Evolutionary conservation across 805 yeast genomes (phyloP).

Genomic region (Metschnikowia arizonensis): DNA sequence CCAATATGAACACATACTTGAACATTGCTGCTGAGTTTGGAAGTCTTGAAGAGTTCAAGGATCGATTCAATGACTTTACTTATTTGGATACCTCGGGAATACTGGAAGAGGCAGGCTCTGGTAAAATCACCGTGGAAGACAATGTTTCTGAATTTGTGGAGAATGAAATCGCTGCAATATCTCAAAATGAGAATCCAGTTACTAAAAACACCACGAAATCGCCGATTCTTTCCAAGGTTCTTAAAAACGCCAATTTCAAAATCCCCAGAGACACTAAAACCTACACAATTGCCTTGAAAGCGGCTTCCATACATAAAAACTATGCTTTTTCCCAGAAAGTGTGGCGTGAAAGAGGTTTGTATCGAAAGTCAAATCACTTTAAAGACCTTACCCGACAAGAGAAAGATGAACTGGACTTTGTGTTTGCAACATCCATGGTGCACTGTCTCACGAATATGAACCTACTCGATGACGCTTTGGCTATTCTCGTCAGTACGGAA

Average conservation of each 20-base stretch:
- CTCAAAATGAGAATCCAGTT: background rate
- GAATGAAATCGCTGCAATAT: background rate
- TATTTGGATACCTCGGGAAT: conserved; percentile 25
- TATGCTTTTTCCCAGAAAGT: conserved; percentile 56
- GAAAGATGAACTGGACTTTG: conserved; percentile 51
- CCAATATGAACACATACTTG: conserved; percentile 49
- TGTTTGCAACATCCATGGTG: conserved; percentile 72
- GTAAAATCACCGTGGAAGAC: conserved; percentile 1
- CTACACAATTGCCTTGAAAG: conserved; percentile 61
- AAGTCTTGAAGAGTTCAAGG: conserved; percentile 29
- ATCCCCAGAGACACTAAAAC: conserved; percentile 37
- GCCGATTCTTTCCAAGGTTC: conserved; percentile 19
- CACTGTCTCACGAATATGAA: conserved; percentile 52
- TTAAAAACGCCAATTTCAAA: background rate
- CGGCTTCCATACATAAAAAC: conserved; percentile 56
- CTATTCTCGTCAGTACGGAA: conserved; percentile 61
- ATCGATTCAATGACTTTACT: conserved; percentile 29
- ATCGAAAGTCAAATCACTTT: conserved; percentile 54
- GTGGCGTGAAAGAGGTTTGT: conserved; percentile 79
- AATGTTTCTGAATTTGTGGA: conserved; percentile 1
- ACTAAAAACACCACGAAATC: conserved; percentile 16
- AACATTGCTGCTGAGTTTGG: conserved; percentile 42
- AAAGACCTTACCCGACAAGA: conserved; percentile 29
- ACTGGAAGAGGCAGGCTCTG: conserved; percentile 16
- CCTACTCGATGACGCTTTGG: conserved; percentile 63